Conservation (phyloP, 495 filamentous ascomycete species). For the Stereocaulon alpinum region DNA sequence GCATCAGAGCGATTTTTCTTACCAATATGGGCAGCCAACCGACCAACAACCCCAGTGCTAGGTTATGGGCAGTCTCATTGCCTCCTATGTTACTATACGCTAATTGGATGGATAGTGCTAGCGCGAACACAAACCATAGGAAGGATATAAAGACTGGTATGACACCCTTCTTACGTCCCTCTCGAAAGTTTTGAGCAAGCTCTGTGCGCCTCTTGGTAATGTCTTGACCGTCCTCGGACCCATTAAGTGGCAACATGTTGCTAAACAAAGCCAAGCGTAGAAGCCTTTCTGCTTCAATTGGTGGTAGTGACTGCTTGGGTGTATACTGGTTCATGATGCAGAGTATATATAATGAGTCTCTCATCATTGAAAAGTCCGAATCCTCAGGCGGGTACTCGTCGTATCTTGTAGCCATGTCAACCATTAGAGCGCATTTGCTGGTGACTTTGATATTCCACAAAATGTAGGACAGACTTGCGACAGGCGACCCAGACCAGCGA, state of each 20-base stretch:
- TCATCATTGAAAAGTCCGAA: slow-evolving; percentile 32
- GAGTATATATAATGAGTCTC: slow-evolving; percentile 38
- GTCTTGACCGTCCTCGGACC: slow-evolving; percentile 19
- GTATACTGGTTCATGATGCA: slow-evolving; percentile 40
- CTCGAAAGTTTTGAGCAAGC: slow-evolving; percentile 29
- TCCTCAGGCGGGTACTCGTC: slow-evolving; percentile 25
- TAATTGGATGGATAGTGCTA: slow-evolving; percentile 29
- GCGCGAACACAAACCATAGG: slow-evolving; percentile 31
- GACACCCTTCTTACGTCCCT: slow-evolving; percentile 30
- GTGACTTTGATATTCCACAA: slow-evolving; percentile 42
- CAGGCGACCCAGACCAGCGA: slow-evolving; percentile 34
- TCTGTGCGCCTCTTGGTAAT: slow-evolving; percentile 24
- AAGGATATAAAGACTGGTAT: slow-evolving; percentile 35
- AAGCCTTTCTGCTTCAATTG: slow-evolving; percentile 28
- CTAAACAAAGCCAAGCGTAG: slow-evolving; percentile 33
- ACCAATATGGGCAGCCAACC: slow-evolving; percentile 8
- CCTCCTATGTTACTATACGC: slow-evolving; percentile 34
- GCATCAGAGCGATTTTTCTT: slow-evolving; percentile 15
- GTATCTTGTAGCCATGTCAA: slow-evolving; percentile 36
- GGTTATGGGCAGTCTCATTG: slow-evolving; percentile 35
- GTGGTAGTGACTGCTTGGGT: slow-evolving; percentile 23
- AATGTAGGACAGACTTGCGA: slow-evolving; percentile 32
- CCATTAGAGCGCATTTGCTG: slow-evolving; percentile 36
- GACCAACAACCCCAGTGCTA: slow-evolving; percentile 36
- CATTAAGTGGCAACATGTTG: slow-evolving; percentile 25